phyloP scores from a whole-genome alignment of 2,329 filamentous ascomycete species.

The Nothophoma quercina region DNA sequence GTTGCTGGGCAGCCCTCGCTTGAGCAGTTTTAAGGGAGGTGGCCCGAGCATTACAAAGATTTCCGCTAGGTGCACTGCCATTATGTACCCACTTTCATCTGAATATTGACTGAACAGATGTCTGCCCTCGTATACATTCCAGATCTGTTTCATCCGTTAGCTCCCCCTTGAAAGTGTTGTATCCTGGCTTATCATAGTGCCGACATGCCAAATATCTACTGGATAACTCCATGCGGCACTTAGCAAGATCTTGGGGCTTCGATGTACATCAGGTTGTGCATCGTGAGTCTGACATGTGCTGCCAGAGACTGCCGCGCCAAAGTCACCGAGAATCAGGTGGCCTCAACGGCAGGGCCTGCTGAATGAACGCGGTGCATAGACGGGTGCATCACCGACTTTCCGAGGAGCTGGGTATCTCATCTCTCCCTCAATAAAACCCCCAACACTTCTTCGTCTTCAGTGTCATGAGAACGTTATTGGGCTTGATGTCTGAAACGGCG shows the following conservation, averaged over 20 bases:
- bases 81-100: conserved; percentile 33
- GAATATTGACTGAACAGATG: conserved; percentile 38
- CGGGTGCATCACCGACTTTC: conserved; percentile 42
- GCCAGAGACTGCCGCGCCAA: conserved; percentile 19
- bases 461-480: conserved; percentile 53
- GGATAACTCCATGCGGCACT: conserved; percentile 46
- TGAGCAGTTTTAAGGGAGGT: conserved; percentile 25
- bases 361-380: conserved; percentile 50
- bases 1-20: conserved; percentile 17
- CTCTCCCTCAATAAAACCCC: conserved; percentile 46
- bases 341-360: conserved; percentile 44
- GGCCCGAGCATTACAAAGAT: conserved; percentile 32
- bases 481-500: conserved; percentile 57
- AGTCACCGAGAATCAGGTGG: conserved; percentile 44
- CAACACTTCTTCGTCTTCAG: conserved; percentile 47
- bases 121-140: conserved; percentile 48
- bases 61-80: conserved; percentile 38
- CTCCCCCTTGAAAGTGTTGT: neutral
- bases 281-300: conserved; percentile 31
- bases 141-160: conserved; percentile 37
- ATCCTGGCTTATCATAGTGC: conserved; percentile 39
- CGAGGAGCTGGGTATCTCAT: conserved; percentile 48
- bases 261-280: conserved; percentile 47
- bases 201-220: conserved; percentile 52
- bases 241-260: conserved; percentile 51